These are phyloP conservation scores for Penicillium carneum DNA, from an alignment of 2,329 filamentous ascomycete species.

Conservation along the genomic window DNA sequence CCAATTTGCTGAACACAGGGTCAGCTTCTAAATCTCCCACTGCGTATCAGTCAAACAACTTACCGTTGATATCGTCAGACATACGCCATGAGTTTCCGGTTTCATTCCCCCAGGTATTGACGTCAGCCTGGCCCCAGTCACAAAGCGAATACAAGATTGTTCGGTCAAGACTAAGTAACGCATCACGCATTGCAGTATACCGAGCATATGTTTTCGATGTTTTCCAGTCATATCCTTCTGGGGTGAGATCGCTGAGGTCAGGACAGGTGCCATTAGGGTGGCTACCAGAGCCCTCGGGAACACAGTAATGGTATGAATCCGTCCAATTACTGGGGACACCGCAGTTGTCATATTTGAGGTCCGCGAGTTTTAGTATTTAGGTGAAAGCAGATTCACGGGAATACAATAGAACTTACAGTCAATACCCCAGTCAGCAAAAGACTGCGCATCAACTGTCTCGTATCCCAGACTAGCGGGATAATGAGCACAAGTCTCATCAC, in stretches of 20 bases:
- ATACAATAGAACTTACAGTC: constrained; percentile 52
- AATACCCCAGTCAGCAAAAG: constrained; percentile 66
- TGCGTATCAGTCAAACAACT: not conserved
- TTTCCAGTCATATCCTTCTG: constrained; percentile 60
- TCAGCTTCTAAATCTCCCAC: not conserved
- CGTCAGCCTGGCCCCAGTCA: constrained; percentile 61
- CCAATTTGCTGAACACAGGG: constrained; percentile 35
- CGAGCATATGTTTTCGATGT: constrained; percentile 57
- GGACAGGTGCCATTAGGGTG: constrained; percentile 55
- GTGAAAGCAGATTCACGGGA: too few relatives aligned
- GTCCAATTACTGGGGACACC: constrained; percentile 49
- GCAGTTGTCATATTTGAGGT: constrained; percentile 68
- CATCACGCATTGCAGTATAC: constrained; percentile 62
- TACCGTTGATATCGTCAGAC: constrained; percentile 45
- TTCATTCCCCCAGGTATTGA: constrained; percentile 59
- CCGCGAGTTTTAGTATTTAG: constrained; percentile 35
- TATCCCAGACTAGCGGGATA: constrained; percentile 65
- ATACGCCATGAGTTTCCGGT: constrained; percentile 59
- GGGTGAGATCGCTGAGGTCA: constrained; percentile 46
- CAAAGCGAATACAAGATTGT: constrained; percentile 62
- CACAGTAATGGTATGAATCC: constrained; percentile 51
- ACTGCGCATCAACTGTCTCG: constrained; percentile 65
- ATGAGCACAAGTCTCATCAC: constrained; percentile 60
- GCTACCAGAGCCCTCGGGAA: constrained; percentile 47
- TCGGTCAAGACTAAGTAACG: constrained; percentile 54